A percentile compares a stretch with the other conserved stretches of the same genome.
These are phyloP conservation scores for Penicillium maclennaniae DNA, from an alignment of 495 filamentous ascomycete genomes.

Conservation along the genomic window DNA sequence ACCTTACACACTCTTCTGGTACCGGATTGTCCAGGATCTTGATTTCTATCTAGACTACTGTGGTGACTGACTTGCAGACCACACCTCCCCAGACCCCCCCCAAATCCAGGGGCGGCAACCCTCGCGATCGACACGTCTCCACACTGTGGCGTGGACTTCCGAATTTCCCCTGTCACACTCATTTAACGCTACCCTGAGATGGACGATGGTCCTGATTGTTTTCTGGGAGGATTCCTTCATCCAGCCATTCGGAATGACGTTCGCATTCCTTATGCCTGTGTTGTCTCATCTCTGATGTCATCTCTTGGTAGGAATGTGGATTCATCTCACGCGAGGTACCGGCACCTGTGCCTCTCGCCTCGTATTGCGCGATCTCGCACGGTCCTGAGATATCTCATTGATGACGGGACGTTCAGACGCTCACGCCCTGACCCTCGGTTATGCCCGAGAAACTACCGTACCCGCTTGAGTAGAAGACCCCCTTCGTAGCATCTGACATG, in stretches of 20 bases:
- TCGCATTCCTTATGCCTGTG: conserved; percentile 8
- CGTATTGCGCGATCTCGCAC: conserved; percentile 15
- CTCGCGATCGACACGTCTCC: conserved; percentile 17
- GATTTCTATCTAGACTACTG: background rate
- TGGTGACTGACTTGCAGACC: background rate
- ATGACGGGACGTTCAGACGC: conserved; percentile 4
- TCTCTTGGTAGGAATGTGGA: conserved; percentile 14
- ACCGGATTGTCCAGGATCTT: background rate
- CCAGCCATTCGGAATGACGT: conserved; percentile 20
- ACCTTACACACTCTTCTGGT: background rate
- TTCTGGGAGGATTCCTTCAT: background rate
- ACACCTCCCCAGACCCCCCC: background rate
- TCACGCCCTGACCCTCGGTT: background rate
- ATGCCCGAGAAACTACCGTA: background rate
- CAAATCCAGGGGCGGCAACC: conserved; percentile 10
- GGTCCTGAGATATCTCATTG: conserved; percentile 9
- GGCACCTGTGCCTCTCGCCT: background rate
- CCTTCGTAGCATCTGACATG: conserved; percentile 1
- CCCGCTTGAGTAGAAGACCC: background rate
- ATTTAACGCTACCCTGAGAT: background rate
- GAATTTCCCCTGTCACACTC: background rate
- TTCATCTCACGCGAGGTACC: conserved; percentile 8
- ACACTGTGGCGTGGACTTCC: background rate
- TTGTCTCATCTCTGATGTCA: conserved; percentile 15
- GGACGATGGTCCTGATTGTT: background rate